A percentile compares a stretch with the other conserved stretches of the same genome.
These are phyloP conservation scores for Cercospora janseana DNA, from an alignment of 2,329 filamentous ascomycete genomes.

Conservation along the genomic window DNA sequence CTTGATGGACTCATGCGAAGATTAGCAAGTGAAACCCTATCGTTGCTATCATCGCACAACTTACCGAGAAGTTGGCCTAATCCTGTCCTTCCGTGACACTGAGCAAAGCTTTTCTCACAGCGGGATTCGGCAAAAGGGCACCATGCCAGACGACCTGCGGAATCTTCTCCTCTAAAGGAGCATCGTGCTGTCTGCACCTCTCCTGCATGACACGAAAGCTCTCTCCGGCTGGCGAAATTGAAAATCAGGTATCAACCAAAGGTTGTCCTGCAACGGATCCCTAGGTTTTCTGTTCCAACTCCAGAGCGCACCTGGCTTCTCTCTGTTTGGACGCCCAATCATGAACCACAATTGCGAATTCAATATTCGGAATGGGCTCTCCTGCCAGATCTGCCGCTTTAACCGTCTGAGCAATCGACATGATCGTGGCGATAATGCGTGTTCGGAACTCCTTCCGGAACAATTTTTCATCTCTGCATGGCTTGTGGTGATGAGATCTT, in stretches of 20 bases:
- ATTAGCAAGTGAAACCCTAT: neutral
- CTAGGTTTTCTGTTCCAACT: constrained; percentile 20
- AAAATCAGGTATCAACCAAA: constrained; percentile 26
- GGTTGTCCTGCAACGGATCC: constrained; percentile 25
- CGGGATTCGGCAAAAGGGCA: constrained; percentile 29
- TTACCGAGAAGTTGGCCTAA: constrained; percentile 40
- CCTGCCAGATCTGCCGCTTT: constrained; percentile 22
- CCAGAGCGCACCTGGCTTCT: constrained; percentile 18
- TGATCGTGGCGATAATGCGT: constrained; percentile 36
- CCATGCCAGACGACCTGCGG: constrained; percentile 36
- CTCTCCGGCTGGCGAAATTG: constrained; percentile 26
- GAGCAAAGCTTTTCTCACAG: constrained; percentile 35
- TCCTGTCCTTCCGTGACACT: constrained; percentile 33
- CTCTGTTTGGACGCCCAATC: constrained; percentile 18
- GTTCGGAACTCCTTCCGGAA: constrained; percentile 29
- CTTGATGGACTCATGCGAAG: constrained; percentile 29
- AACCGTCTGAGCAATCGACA: constrained; percentile 22
- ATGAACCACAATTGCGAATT: constrained; percentile 26
- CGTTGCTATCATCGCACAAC: neutral
- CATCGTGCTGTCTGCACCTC: constrained; percentile 26
- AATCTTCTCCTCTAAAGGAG: constrained; percentile 29
- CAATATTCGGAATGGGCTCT: constrained; percentile 25
- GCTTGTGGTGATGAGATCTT: too few relatives aligned
- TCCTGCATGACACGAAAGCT: constrained; percentile 23
- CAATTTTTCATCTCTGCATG: too few relatives aligned